Evolutionary conservation across 805 yeast species (phyloP).

Genomic region (Debaryomyces hansenii): DNA sequence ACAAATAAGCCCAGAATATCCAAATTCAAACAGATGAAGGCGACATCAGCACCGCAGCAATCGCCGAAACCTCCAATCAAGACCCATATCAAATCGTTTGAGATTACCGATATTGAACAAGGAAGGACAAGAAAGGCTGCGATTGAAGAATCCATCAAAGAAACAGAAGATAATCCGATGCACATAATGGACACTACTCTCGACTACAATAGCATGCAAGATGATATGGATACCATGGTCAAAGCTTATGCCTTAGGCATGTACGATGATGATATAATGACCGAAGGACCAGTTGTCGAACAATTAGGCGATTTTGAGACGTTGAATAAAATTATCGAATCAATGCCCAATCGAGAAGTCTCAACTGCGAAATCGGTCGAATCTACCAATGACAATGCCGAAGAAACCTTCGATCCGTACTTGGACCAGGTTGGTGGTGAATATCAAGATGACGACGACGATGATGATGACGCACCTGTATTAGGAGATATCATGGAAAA

Average conservation of each 20-base stretch:
- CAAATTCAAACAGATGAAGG: slow-evolving; percentile 1
- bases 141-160: background rate
- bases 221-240: slow-evolving; percentile 57
- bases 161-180: background rate
- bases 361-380: slow-evolving; percentile 1
- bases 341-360: slow-evolving; percentile 16
- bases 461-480: slow-evolving; percentile 36
- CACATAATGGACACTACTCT: slow-evolving; percentile 25
- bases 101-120: background rate
- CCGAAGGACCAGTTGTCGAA: slow-evolving; percentile 57
- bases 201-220: slow-evolving; percentile 36
- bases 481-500: slow-evolving; percentile 48
- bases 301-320: slow-evolving; percentile 53
- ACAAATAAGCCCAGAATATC: background rate
- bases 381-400: slow-evolving; percentile 4
- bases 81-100: background rate
- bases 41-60: background rate
- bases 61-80: background rate
- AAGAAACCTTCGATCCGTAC: slow-evolving; percentile 4
- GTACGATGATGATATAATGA: slow-evolving; percentile 59
- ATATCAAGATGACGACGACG: slow-evolving; percentile 33
- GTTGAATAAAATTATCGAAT: slow-evolving; percentile 49
- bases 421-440: slow-evolving; percentile 22
- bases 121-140: slow-evolving; percentile 6
- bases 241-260: slow-evolving; percentile 59